Evolutionary conservation across 169 alveolate species (phyloP), one percentile per base, ranked within the genome.

Genomic region (Cryptosporidium xiaoi): DNA sequence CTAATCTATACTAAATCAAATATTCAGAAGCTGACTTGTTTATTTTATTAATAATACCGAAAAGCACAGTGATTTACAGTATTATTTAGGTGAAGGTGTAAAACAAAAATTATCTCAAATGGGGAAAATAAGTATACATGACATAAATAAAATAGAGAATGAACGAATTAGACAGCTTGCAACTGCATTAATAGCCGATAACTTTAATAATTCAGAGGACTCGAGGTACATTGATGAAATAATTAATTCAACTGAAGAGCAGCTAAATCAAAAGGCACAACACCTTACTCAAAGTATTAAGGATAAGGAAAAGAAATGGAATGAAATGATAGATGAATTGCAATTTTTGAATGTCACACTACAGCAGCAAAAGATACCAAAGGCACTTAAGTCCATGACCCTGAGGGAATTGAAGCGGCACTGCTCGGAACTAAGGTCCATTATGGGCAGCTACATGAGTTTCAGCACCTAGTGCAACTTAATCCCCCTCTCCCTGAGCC

Each of bases 101-200:
- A 24, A 24, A 40, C 10, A 40, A 40, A 8, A 40, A 40, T 40
- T 6, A 40, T 40, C 48, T 40, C 48, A 40, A 40, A 53, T 53
- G 64, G 33, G 29, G 1, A 53, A 53, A 53, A 53, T 20, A 53
- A 62, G 18, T 3, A 1, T 62, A 36, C 20, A 64, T 58, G 10
- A 29, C 56, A 8, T 58, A 53, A 34, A 62, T 27, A 64, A 55
- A 48, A 77, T 77, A 15, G 87, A 56, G 1, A 66, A 77, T 20
- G 87, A 77, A 16, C 36, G 34, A n/a, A 77, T 77, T 24, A 58
- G 65, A 62, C 71, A 60, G 46, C 87, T 60, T 44, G 87, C 87
- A n/a, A 13, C 53, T 4, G 29, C 34, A 18, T 34, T 77, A 5
- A 77, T 60, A 33, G 56, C 31, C 3, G 87, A 64, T 2, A 60